Base-by-base conservation (phyloP, 2,329 filamentous ascomycete species). In the Pseudocercospora pini-densiflorae region DNA sequence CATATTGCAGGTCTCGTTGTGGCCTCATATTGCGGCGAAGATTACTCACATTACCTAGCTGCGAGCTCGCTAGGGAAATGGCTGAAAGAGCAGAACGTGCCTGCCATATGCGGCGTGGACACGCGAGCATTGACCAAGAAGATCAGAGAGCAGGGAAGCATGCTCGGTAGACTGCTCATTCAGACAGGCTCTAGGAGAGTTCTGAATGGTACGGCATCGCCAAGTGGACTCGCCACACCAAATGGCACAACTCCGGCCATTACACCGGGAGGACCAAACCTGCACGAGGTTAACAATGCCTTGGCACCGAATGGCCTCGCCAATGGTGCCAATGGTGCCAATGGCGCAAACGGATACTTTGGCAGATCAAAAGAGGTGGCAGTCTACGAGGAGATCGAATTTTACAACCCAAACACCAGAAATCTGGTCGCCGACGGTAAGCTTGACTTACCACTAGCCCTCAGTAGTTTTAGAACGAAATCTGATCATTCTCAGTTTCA, bases 371-470 rank as follows among this genome's bases (percentile, higher is more conserved):
- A 77, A 68, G 75, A 77, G 67, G 71, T 76, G 53, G 68, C 75
- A 62, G 73, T 73, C 12, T 98, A 95, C 73, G 93, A 97, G 77
- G 80, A 88, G 66, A 84, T 96, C 66, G 92, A 93, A 62, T 99
- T 95, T 94, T 86, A 90, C 63, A 91, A 99, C 78, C 95, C 94
- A 54, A 98, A 99, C 81, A 87, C 88, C 77, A 91, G 91, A 83
- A 99, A 99, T 79, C 86, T 99, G 70, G 94, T 97, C 61, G 91
- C 90, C 73, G 92, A 97, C 86, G 94, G 94, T 97, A 84, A 92
- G 89, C 69, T 63, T 70, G 64, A 66, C 68, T 71, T 70, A 63
- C 68, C 66, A 66, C 63, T 70, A 64, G 59, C 59, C 59, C 61
- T 68, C 72, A 75, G 73, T 66, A 24, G 45, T 73, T 73, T 71